Evolutionary conservation across 306 rosid genomes (phyloP).

Genomic region (Clitoria ternatea): DNA sequence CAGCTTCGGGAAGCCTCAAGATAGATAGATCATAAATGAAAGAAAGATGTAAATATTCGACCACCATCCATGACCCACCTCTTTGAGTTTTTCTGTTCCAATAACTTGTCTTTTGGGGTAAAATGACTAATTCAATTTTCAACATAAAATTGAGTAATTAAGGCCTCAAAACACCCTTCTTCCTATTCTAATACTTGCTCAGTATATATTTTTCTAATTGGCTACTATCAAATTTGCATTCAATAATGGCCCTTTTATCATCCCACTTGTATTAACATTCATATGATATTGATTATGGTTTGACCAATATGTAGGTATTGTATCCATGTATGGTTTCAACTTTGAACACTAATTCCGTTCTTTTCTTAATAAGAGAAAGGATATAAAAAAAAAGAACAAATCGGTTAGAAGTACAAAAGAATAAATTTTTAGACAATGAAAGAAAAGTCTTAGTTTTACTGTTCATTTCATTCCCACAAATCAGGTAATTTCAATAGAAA

Average conservation of each 20-base stretch:
- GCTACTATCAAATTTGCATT: conserved; percentile 8
- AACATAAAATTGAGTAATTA: neutral
- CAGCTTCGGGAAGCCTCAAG: no score
- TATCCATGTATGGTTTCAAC: neutral
- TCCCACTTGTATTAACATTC: neutral
- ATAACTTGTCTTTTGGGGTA: conserved; percentile 29
- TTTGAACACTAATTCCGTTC: neutral
- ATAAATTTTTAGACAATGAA: neutral
- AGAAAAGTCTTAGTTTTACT: neutral
- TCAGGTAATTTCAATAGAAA: neutral
- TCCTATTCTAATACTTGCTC: neutral
- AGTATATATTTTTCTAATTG: neutral
- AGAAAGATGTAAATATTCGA: conserved; percentile 9
- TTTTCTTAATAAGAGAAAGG: neutral
- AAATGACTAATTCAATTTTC: conserved; percentile 29
- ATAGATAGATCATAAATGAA: no score
- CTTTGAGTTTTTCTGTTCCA: neutral
- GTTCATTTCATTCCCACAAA: neutral
- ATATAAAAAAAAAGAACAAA: neutral
- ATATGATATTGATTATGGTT: neutral
- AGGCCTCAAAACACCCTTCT: conserved; percentile 22
- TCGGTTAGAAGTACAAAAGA: neutral
- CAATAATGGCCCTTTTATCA: neutral
- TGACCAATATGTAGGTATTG: conserved; percentile 3
- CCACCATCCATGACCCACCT: conserved; percentile 27